Evolutionary conservation across 805 yeast species (phyloP).

Genomic region (Wickerhamomyces subpelliculosus): DNA sequence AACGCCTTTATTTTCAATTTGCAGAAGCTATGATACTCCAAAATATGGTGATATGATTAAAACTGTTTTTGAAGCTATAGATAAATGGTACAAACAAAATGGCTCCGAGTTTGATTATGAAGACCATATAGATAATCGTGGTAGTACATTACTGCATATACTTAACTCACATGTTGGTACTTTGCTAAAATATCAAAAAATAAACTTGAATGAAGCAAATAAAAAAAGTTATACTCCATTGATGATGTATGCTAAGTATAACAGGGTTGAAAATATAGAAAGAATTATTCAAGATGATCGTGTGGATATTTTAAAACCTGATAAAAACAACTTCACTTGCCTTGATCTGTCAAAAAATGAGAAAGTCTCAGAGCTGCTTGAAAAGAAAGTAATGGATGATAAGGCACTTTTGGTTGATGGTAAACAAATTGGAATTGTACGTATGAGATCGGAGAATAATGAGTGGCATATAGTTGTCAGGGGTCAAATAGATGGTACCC

Average conservation of each 20-base stretch:
- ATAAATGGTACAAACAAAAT: conserved; percentile 32
- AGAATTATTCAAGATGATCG: conserved; percentile 42
- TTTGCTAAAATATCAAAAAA: conserved; percentile 28
- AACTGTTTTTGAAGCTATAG: conserved; percentile 37
- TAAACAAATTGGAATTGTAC: conserved; percentile 25
- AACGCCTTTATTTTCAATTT: conserved; percentile 71
- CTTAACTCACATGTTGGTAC: conserved; percentile 42
- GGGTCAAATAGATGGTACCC: conserved; percentile 10
- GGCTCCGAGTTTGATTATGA: conserved; percentile 33
- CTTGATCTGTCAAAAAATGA: conserved; percentile 40
- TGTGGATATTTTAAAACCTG: conserved; percentile 33
- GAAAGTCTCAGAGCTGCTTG: conserved; percentile 28
- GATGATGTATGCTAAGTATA: conserved; percentile 63
- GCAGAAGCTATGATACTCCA: conserved; percentile 75
- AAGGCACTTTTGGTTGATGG: conserved; percentile 16
- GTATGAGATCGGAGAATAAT: conserved; percentile 27
- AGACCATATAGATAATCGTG: conserved; percentile 65
- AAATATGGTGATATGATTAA: conserved; percentile 45
- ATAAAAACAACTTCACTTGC: conserved; percentile 26
- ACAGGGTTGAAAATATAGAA: conserved; percentile 52
- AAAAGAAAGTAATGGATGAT: conserved; percentile 17
- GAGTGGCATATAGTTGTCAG: conserved; percentile 23
- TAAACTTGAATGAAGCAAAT: conserved; percentile 58
- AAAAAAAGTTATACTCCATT: conserved; percentile 58
- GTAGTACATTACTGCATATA: conserved; percentile 74